Evolutionary conservation across 1,284 basidiomycete genomes (phyloP), one percentile per base, ranked within the genome.

Genomic region (Rhodotorula sp.): DNA sequence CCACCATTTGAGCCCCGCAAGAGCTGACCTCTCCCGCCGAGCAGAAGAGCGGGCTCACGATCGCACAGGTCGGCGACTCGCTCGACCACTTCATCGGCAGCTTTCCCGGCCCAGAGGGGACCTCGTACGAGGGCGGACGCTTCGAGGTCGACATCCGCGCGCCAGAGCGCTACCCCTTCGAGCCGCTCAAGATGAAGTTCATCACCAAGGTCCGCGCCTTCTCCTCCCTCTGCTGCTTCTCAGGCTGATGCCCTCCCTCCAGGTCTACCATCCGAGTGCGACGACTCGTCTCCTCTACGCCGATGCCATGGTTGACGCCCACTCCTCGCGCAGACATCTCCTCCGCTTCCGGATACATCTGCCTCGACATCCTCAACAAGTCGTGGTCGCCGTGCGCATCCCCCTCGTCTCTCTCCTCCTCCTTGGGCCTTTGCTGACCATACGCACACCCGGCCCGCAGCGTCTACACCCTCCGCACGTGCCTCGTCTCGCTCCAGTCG

Each of bases 111-210:
- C 94, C 83, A 77, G 78, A 82, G 71, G 94, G 88, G 63, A 98
- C 95, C 7, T 93, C 96, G 0, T 99, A 98, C 78, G 89, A 94
- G 78, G 94, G 94, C 48, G 97, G 97, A 29, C 87, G 87, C 56
- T 99, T 94, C 80, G 89, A 97, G 83, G 91, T 98, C 64, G 92
- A 70, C 75, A 79, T 67, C 44, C n/a, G 29, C 29, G 32, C 46
- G 44, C 34, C 61, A 2, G 36, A 41, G 64, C 87, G 90, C 61
- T 98, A 98, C 81, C 96, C 96, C 9, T 98, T 98, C 82, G 91
- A 95, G 82, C 94, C 96, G 1, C 91, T 97, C 73, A 97, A 98
- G 85, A 98, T 99, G 94, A 94, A 94, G 82, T 97, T 97, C 82
- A 88, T 72, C n/a, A 72, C 72, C 92, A 78, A 96, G 92, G 71